Evolutionary conservation across 805 yeast genomes (phyloP).

Genomic region (Pichia nakasei): DNA sequence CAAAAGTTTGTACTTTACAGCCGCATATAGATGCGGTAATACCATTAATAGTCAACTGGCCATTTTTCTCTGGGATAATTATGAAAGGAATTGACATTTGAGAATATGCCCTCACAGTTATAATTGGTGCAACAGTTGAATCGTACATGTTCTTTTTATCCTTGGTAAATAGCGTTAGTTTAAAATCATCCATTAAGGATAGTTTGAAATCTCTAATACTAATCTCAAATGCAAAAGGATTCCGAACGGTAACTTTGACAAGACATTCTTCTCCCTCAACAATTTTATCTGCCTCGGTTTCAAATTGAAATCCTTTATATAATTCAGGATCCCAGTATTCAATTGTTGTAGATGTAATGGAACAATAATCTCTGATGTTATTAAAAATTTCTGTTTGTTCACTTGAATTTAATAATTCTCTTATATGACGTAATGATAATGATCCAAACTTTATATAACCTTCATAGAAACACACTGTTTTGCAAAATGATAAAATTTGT

Average conservation of each 20-base stretch:
- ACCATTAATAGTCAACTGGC: conserved; percentile 42
- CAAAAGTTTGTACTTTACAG: conserved; percentile 39
- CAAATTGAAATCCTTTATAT: conserved; percentile 18
- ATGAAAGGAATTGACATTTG: conserved; percentile 32
- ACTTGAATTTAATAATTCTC: conserved; percentile 41
- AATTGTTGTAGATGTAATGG: conserved; percentile 6
- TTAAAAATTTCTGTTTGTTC: conserved; percentile 44
- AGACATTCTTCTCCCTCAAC: conserved; percentile 60
- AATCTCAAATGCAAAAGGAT: conserved; percentile 72
- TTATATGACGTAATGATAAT: conserved; percentile 46
- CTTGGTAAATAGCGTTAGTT: conserved; percentile 12
- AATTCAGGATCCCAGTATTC: conserved; percentile 71
- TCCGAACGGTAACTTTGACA: conserved; percentile 51
- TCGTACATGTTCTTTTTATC: conserved; percentile 3
- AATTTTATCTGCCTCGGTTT: conserved; percentile 17
- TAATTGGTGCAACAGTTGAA: conserved; percentile 18
- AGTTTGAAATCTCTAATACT: conserved; percentile 44
- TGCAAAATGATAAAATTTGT: conserved; percentile 44
- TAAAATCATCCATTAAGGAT: conserved; percentile 18
- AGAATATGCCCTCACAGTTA: conserved; percentile 32
- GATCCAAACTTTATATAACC: conserved; percentile 41
- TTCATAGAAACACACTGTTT: conserved; percentile 37
- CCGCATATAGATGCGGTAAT: conserved; percentile 42
- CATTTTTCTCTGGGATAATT: conserved; percentile 41
- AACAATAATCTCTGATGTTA: conserved; percentile 26